Percentiles rank a stretch among this genome's conserved stretches.
Evolutionary conservation across 306 rosid species (phyloP).

Genomic region (Cucurbita maxima): DNA sequence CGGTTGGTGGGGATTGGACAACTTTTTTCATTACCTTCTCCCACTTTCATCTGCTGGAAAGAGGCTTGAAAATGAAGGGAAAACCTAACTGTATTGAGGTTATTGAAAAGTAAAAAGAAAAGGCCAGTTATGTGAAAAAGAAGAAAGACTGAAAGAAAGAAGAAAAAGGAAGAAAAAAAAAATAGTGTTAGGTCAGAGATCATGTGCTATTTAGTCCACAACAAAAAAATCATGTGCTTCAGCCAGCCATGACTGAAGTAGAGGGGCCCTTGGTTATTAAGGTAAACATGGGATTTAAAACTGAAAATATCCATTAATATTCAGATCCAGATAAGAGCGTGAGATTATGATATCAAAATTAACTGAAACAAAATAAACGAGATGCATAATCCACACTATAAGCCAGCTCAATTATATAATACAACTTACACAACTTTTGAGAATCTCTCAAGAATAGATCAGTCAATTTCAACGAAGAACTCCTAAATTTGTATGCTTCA

Average conservation of each 20-base stretch:
- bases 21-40: constrained; percentile 2
- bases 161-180: not conserved
- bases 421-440: not conserved
- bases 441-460: not conserved
- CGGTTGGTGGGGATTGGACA: not conserved
- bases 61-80: constrained; percentile 18
- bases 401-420: not conserved
- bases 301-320: not conserved
- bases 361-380: not conserved
- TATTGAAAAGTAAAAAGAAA: not conserved
- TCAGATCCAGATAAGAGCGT: not conserved
- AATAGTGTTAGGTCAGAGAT: constrained; percentile 15
- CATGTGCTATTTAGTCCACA: constrained; percentile 17
- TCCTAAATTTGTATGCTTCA: not conserved
- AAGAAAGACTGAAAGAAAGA: not conserved
- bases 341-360: not conserved
- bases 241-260: constrained; percentile 2
- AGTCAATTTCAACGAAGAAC: not conserved
- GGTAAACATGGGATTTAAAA: not conserved
- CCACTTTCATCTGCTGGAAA: not conserved
- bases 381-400: not conserved
- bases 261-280: constrained; percentile 1
- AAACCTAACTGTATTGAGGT: not conserved
- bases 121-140: not conserved
- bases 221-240: not conserved